Conservation (phyloP, 192 early-diverging fungal species). For the Pecoramyces ruminantium region DNA sequence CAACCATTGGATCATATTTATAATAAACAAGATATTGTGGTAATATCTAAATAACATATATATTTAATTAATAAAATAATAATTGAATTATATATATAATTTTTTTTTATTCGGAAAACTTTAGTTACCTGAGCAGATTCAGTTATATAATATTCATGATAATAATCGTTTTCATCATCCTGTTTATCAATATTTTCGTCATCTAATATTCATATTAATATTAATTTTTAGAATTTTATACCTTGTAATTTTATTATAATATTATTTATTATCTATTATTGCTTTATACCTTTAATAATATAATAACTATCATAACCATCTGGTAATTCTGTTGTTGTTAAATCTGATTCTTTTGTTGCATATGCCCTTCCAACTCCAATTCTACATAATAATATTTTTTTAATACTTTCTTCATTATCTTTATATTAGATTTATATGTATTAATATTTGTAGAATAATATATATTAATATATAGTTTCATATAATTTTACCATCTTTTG, state of each 20-base stretch:
- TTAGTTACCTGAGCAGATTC: conserved; percentile 20
- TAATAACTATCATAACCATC: conserved; percentile 43
- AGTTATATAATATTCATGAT: conserved; percentile 30
- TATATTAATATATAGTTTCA: not conserved
- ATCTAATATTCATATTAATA: not conserved
- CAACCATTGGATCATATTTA: conserved; percentile 23
- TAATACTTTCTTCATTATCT: conserved; percentile 7
- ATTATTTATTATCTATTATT: not conserved
- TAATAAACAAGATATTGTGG: conserved; percentile 34
- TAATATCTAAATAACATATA: conserved; percentile 12
- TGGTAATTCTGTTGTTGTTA: conserved; percentile 16
- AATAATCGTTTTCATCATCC: conserved; percentile 8
- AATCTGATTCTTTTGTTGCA: conserved; percentile 10
- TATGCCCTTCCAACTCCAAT: conserved; percentile 26
- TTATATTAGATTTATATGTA: too few relatives aligned
- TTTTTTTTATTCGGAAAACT: too few relatives aligned
- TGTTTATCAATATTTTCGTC: not conserved
- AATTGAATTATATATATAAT: not conserved
- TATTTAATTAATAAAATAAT: not conserved
- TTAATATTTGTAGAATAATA: too few relatives aligned
- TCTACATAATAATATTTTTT: conserved; percentile 24
- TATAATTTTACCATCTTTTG: conserved; percentile 1
- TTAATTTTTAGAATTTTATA: too few relatives aligned
- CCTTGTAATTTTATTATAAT: too few relatives aligned
- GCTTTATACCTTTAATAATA: conserved; percentile 16